These are phyloP conservation scores for Clonostachys solani DNA, from an alignment of 2,329 filamentous ascomycete species.

Conservation along the genomic window DNA sequence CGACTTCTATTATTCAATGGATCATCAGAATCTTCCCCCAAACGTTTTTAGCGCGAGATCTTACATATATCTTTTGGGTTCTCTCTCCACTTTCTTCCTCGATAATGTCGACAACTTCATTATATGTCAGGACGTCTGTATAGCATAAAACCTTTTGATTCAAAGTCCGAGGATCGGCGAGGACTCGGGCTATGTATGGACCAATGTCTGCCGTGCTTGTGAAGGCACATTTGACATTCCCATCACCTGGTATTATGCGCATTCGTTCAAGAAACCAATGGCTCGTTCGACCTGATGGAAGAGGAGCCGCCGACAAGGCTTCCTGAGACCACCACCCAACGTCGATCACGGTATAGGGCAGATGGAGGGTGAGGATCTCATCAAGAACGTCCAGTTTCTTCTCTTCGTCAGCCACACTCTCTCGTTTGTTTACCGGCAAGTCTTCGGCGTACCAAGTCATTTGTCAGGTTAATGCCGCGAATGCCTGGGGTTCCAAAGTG, in stretches of 20 bases:
- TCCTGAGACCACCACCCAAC: constrained; percentile 56
- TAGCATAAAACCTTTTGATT: constrained; percentile 47
- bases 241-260: constrained; percentile 36
- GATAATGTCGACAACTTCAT: constrained; percentile 37
- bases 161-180: constrained; percentile 45
- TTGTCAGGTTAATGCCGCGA: constrained; percentile 21
- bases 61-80: constrained; percentile 13
- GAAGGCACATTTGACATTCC: constrained; percentile 33
- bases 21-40: too few relatives aligned
- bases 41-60: too few relatives aligned
- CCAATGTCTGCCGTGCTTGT: constrained; percentile 51
- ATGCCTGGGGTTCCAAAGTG: constrained; percentile 41
- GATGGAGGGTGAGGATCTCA: constrained; percentile 37
- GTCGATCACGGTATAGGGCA: constrained; percentile 54
- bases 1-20: too few relatives aligned
- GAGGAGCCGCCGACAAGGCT: constrained; percentile 15
- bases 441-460: constrained; percentile 10
- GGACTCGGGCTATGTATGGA: constrained; percentile 42
- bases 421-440: background rate
- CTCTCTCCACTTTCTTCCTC: constrained; percentile 45
- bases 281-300: constrained; percentile 31
- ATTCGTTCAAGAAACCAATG: constrained; percentile 18
- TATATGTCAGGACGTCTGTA: constrained; percentile 37
- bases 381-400: constrained; percentile 46
- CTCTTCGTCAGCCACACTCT: background rate